A percentile compares a stretch with the other conserved stretches of the same genome.
These are phyloP conservation scores for Powellomyces hirtus DNA, from an alignment of 192 early-diverging fungal species.

Conservation along the genomic window DNA sequence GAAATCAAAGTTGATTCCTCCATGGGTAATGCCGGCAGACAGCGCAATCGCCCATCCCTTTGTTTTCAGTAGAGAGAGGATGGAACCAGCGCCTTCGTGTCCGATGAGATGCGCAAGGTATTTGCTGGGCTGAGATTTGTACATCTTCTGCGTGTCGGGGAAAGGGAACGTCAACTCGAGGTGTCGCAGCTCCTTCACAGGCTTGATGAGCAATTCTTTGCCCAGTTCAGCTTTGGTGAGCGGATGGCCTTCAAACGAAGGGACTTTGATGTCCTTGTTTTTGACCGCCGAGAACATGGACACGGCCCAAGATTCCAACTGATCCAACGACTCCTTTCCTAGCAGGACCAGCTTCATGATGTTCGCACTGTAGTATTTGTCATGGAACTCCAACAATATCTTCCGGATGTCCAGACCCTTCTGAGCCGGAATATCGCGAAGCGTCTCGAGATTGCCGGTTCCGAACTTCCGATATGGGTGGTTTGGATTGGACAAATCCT, in stretches of 20 bases:
- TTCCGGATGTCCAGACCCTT: constrained; percentile 80
- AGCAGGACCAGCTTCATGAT: constrained; percentile 92
- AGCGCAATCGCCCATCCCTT: constrained; percentile 87
- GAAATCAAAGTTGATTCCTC: constrained; percentile 72
- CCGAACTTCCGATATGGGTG: constrained; percentile 91
- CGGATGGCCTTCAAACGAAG: constrained; percentile 71
- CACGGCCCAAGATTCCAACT: constrained; percentile 80
- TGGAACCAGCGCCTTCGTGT: constrained; percentile 85
- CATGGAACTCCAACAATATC: constrained; percentile 83
- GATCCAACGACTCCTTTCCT: constrained; percentile 76
- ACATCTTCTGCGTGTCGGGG: constrained; percentile 67
- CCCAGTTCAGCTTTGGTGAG: constrained; percentile 68
- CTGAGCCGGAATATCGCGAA: constrained; percentile 61
- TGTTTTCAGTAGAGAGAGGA: constrained; percentile 80
- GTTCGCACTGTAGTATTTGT: constrained; percentile 88
- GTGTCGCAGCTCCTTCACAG: constrained; percentile 75
- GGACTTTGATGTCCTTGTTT: constrained; percentile 71
- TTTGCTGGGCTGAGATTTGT: constrained; percentile 56
- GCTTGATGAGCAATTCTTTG: constrained; percentile 51
- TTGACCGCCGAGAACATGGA: constrained; percentile 73
- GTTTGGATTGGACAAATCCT: constrained; percentile 67
- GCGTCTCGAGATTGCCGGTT: constrained; percentile 86
- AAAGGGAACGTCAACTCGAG: constrained; percentile 84
- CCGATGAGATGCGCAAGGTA: constrained; percentile 90
- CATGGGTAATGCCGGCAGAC: constrained; percentile 60